Conservation (phyloP, 345 rosid species). For the Gossypium bickii region DNA sequence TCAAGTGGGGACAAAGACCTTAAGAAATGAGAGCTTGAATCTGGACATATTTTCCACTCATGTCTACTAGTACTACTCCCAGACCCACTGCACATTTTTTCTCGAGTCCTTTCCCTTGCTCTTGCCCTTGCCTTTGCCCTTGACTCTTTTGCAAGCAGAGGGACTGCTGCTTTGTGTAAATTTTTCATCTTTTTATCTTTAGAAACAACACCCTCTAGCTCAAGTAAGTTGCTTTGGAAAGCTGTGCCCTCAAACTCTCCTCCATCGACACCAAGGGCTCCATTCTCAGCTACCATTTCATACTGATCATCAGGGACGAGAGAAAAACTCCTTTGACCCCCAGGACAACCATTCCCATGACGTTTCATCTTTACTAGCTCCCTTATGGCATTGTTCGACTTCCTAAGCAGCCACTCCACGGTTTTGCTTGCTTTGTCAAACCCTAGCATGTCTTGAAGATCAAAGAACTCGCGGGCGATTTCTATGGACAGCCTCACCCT, state of each 20-base stretch:
- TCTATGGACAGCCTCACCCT: constrained; percentile 80
- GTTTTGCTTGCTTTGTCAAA: constrained; percentile 82
- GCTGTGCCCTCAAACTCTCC: constrained; percentile 3
- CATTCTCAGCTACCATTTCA: constrained; percentile 13
- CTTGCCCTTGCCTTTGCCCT: constrained; percentile 58
- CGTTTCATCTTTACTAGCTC: constrained; percentile 29
- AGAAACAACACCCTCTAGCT: background rate
- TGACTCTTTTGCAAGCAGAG: constrained; percentile 28
- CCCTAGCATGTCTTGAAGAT: constrained; percentile 81
- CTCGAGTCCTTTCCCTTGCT: constrained; percentile 50
- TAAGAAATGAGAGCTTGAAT: constrained; percentile 24
- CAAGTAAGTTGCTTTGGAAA: constrained; percentile 18
- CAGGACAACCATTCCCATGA: background rate
- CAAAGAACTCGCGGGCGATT: constrained; percentile 68
- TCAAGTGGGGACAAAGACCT: constrained; percentile 26
- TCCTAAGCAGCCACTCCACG: constrained; percentile 70
- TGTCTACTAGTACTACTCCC: background rate
- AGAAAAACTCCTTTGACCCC: constrained; percentile 3
- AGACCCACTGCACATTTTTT: constrained; percentile 24
- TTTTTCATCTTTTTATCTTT: constrained; percentile 26
- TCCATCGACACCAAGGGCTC: background rate
- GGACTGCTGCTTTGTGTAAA: constrained; percentile 12
- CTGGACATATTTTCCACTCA: constrained; percentile 21
- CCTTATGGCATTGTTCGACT: constrained; percentile 54
- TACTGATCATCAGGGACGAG: background rate